Evolutionary conservation across 2,329 filamentous ascomycete genomes (phyloP).

Genomic region (Diaporthe ilicicola): DNA sequence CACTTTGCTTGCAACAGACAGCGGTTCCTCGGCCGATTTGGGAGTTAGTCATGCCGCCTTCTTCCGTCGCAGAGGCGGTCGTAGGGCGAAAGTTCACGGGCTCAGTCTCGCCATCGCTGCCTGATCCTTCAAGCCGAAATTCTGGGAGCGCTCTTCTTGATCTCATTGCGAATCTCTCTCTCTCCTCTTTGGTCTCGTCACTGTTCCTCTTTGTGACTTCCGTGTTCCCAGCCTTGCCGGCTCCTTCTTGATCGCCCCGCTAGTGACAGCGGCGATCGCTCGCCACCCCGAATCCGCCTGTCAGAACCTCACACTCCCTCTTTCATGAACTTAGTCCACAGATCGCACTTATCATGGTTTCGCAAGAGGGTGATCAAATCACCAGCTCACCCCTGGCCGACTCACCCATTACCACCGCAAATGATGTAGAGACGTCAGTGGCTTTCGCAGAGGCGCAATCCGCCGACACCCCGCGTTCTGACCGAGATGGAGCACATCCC

Average conservation of each 20-base stretch:
- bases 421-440: background rate
- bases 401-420: background rate
- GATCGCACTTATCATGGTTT: background rate
- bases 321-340: slow-evolving; percentile 1
- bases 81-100: background rate
- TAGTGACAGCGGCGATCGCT: background rate
- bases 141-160: background rate
- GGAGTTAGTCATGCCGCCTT: slow-evolving; percentile 15
- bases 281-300: background rate
- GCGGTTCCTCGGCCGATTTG: slow-evolving; percentile 3
- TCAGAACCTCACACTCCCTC: background rate
- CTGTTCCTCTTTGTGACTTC: background rate
- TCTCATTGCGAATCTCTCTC: background rate
- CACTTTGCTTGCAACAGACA: too few species aligned
- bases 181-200: background rate
- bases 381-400: background rate
- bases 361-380: slow-evolving; percentile 10
- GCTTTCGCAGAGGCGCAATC: background rate
- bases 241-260: background rate
- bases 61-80: slow-evolving; percentile 1
- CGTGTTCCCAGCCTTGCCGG: background rate
- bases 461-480: background rate
- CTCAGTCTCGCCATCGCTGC: background rate
- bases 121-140: background rate
- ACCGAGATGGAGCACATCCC: slow-evolving; percentile 20